These are phyloP conservation scores for Pichia ethanolica DNA, from an alignment of 805 yeast species.

Conservation along the genomic window DNA sequence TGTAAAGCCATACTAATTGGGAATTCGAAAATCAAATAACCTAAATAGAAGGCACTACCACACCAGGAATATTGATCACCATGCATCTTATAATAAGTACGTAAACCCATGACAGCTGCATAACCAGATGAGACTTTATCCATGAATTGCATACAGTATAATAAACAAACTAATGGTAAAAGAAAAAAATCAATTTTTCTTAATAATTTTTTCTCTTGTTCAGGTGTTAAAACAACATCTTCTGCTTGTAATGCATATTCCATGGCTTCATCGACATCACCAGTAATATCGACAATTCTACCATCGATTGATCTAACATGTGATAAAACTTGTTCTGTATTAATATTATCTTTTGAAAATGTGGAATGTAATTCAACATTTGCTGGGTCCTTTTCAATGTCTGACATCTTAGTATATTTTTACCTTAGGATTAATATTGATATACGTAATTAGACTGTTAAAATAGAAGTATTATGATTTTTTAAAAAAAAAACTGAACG, in stretches of 20 bases:
- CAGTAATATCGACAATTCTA: slow-evolving; percentile 6
- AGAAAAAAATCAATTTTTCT: slow-evolving; percentile 43
- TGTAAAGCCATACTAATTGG: slow-evolving; percentile 35
- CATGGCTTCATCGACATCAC: slow-evolving; percentile 13
- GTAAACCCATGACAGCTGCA: slow-evolving; percentile 53
- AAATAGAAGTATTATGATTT: too few species aligned
- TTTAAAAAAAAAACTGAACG: too few species aligned
- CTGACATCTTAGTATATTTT: not conserved
- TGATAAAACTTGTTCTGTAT: slow-evolving; percentile 2
- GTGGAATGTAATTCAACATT: slow-evolving; percentile 8
- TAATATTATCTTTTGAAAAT: slow-evolving; percentile 10
- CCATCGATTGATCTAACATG: slow-evolving; percentile 9
- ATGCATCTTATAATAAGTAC: slow-evolving; percentile 40
- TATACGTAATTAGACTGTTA: too few species aligned
- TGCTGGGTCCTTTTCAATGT: slow-evolving; percentile 3
- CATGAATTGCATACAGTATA: slow-evolving; percentile 50
- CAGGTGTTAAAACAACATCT: slow-evolving; percentile 5
- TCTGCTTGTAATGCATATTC: slow-evolving; percentile 6
- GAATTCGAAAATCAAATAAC: slow-evolving; percentile 51
- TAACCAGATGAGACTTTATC: slow-evolving; percentile 49
- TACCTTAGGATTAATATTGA: not conserved
- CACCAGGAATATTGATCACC: slow-evolving; percentile 31
- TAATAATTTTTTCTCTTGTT: slow-evolving; percentile 6
- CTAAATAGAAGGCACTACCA: slow-evolving; percentile 27
- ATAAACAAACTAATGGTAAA: slow-evolving; percentile 42